These are phyloP conservation scores for Monosporozyma servazzii DNA, from an alignment of 805 yeast genomes.

Conservation along the genomic window DNA sequence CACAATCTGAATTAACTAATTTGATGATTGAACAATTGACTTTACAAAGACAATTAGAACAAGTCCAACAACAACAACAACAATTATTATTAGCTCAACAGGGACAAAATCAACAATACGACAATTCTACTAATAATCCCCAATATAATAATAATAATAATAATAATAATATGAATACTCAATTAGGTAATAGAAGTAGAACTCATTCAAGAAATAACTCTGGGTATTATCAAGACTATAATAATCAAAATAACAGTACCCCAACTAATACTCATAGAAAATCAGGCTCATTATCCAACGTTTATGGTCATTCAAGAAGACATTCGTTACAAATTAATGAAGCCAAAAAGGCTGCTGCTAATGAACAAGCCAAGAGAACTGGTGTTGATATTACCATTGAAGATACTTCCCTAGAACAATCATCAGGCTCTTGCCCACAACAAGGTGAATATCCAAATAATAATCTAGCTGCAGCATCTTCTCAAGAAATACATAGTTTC, in stretches of 20 bases:
- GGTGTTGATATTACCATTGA: conserved; percentile 17
- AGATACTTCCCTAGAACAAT: conserved; percentile 4
- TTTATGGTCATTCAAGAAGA: conserved; percentile 75
- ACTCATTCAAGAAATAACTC: conserved; percentile 32
- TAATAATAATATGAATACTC: conserved; percentile 1
- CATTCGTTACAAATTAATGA: conserved; percentile 87
- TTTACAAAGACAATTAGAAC: conserved; percentile 84
- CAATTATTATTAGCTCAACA: conserved; percentile 47
- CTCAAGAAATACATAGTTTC: conserved; percentile 15
- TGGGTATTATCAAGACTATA: conserved; percentile 20
- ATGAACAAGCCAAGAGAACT: conserved; percentile 64
- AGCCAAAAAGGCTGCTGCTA: conserved; percentile 95
- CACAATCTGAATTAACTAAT: conserved; percentile 91
- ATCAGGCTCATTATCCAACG: conserved; percentile 38
- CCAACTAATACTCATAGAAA: conserved; percentile 35
- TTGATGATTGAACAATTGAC: conserved; percentile 84
- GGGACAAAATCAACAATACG: conserved; percentile 42
- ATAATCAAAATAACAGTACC: conserved; percentile 8
- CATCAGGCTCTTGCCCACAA: background rate
- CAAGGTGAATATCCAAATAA: background rate
- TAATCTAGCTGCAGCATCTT: conserved; percentile 5
- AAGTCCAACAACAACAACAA: conserved; percentile 87
- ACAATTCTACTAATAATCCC: conserved; percentile 35
- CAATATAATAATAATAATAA: conserved; percentile 12
- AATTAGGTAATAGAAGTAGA: conserved; percentile 23